phyloP scores from a whole-genome alignment of 2,329 filamentous ascomycete species.

The Trichoderma guizhouense region DNA sequence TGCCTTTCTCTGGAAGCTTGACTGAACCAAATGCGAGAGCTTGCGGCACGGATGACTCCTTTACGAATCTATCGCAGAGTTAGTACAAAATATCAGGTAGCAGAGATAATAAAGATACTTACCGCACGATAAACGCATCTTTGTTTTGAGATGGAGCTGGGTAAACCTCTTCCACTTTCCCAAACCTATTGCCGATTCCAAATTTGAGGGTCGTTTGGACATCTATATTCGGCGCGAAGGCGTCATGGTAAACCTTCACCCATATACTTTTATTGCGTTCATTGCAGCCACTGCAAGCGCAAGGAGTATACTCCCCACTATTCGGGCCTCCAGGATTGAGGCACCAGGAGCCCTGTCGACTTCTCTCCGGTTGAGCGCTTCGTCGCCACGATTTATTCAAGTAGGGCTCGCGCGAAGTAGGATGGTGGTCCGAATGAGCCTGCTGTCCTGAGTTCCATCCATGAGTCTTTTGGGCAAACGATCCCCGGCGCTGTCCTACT shows the following conservation, averaged over 20 bases:
- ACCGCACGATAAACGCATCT: constrained; percentile 31
- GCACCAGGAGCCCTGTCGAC: constrained; percentile 19
- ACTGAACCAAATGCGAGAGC: constrained; percentile 27
- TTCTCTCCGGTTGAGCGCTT: not conserved
- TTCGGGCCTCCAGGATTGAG: constrained; percentile 23
- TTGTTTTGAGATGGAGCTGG: constrained; percentile 2
- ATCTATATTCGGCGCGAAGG: constrained; percentile 20
- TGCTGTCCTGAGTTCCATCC: not conserved
- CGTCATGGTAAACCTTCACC: constrained; percentile 23
- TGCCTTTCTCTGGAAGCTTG: constrained; percentile 26
- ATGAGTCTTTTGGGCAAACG: constrained; percentile 6
- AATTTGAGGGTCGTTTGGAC: constrained; percentile 30
- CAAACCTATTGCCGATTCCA: constrained; percentile 29
- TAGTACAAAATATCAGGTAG: not conserved
- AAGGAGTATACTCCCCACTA: constrained; percentile 25
- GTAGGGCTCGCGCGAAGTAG: not conserved
- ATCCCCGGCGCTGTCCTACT: constrained; percentile 3
- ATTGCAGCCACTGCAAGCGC: constrained; percentile 33
- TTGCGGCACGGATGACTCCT: constrained; percentile 27
- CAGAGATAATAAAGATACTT: not conserved
- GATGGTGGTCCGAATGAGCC: not conserved
- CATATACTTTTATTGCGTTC: constrained; percentile 32
- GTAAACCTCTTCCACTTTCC: constrained; percentile 31
- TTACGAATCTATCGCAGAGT: constrained; percentile 26
- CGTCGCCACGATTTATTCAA: constrained; percentile 1